Evolutionary conservation across 495 filamentous ascomycete species (phyloP).

Genomic region (Talaromyces proteolyticus): DNA sequence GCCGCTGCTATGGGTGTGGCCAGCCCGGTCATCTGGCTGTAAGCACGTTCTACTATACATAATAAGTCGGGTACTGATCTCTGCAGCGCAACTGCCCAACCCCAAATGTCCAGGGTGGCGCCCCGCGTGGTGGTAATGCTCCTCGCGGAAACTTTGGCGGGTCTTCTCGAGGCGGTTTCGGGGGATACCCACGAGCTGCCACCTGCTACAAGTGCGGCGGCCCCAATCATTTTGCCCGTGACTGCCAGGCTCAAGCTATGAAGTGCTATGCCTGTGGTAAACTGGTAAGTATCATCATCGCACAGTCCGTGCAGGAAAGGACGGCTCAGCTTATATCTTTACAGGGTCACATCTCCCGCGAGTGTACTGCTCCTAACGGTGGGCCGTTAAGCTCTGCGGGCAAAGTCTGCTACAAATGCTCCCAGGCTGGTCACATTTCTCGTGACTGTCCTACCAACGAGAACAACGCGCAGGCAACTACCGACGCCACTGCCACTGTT

Average conservation of each 20-base stretch:
- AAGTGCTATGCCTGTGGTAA: conserved; percentile 99
- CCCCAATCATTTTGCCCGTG: conserved; percentile 96
- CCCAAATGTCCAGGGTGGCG: conserved; percentile 44
- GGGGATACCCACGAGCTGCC: conserved; percentile 65
- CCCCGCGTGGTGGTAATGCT: conserved; percentile 54
- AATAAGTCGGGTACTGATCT: conserved; percentile 5
- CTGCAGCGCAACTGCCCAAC: conserved; percentile 79
- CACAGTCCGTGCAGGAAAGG: background rate
- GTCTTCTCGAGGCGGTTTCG: conserved; percentile 64
- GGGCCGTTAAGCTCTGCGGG: conserved; percentile 91
- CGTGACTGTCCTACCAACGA: conserved; percentile 76
- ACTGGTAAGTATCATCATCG: conserved; percentile 40
- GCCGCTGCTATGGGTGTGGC: conserved; percentile 94
- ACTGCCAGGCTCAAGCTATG: conserved; percentile 99
- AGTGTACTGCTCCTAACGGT: conserved; percentile 96
- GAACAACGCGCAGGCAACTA: conserved; percentile 32
- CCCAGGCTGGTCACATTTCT: conserved; percentile 92
- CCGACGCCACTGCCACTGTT: conserved; percentile 30
- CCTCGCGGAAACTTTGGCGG: conserved; percentile 66
- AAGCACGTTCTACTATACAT: conserved; percentile 20
- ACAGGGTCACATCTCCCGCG: conserved; percentile 87
- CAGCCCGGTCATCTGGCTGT: conserved; percentile 86
- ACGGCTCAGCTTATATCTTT: conserved; percentile 2
- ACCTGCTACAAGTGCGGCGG: conserved; percentile 99
- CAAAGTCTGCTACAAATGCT: conserved; percentile 98